Evolutionary conservation across 2,329 filamentous ascomycete genomes (phyloP).

Genomic region (Aaosphaeria arxii): DNA sequence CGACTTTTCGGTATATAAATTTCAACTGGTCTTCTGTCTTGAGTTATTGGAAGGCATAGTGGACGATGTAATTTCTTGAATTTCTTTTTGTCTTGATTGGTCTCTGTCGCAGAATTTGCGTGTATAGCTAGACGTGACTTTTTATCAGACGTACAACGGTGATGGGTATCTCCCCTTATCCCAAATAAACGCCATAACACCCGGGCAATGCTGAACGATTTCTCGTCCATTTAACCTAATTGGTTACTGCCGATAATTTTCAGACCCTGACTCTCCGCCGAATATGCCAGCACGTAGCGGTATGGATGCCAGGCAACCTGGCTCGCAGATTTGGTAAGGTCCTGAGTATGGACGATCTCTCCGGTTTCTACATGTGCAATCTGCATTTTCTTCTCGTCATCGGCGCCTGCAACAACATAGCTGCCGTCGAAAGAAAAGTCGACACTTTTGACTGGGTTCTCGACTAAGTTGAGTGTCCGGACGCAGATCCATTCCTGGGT

Average conservation of each 20-base stretch:
- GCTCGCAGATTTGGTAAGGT: conserved; percentile 62
- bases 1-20: too few relatives aligned
- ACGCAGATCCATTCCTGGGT: conserved; percentile 75
- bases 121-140: too few relatives aligned
- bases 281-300: conserved; percentile 71
- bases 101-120: too few relatives aligned
- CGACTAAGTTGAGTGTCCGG: conserved; percentile 66
- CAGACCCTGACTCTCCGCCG: conserved; percentile 60
- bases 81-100: too few relatives aligned
- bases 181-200: too few relatives aligned
- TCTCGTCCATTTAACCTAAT: conserved; percentile 6
- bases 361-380: conserved; percentile 72
- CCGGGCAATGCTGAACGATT: too few relatives aligned
- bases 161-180: too few relatives aligned
- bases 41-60: too few relatives aligned
- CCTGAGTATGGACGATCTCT: conserved; percentile 69
- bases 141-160: too few relatives aligned
- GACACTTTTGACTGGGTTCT: conserved; percentile 67
- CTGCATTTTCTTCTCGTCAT: conserved; percentile 68
- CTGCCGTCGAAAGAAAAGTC: conserved; percentile 77
- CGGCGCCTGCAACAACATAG: conserved; percentile 70
- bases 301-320: conserved; percentile 75
- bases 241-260: conserved; percentile 60
- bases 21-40: too few relatives aligned
- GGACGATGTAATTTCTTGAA: too few relatives aligned